These are phyloP conservation scores for Peronospora belbahrii DNA, from an alignment of 352 stramenopile species.

Conservation along the genomic window DNA sequence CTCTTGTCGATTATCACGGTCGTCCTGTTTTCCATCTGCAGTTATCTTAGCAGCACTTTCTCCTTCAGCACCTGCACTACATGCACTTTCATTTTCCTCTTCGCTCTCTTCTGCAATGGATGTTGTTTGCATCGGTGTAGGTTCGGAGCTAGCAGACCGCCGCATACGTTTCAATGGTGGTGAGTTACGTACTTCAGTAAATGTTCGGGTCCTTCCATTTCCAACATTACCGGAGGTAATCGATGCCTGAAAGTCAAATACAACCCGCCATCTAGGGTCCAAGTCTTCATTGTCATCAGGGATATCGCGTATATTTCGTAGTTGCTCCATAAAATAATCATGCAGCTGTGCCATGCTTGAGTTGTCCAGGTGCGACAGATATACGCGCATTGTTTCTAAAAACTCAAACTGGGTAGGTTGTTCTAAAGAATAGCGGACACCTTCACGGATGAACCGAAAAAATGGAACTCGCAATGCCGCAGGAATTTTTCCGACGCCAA, in stretches of 20 bases:
- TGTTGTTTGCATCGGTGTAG: slow-evolving; percentile 25
- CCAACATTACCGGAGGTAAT: slow-evolving; percentile 15
- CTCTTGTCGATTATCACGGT: slow-evolving; percentile 14
- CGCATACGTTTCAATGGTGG: slow-evolving; percentile 29
- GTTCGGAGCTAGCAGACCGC: slow-evolving; percentile 28
- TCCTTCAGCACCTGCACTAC: not conserved
- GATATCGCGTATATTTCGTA: slow-evolving; percentile 38
- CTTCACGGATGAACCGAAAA: slow-evolving; percentile 77
- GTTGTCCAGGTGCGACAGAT: slow-evolving; percentile 64
- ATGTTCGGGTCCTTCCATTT: slow-evolving; percentile 11
- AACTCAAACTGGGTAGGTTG: slow-evolving; percentile 53
- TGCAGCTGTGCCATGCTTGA: slow-evolving; percentile 53
- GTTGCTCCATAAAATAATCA: slow-evolving; percentile 57
- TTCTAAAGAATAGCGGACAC: slow-evolving; percentile 65
- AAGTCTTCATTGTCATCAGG: slow-evolving; percentile 36
- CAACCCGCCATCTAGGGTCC: slow-evolving; percentile 37
- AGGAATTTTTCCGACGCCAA: slow-evolving; percentile 70
- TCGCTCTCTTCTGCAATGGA: slow-evolving; percentile 31
- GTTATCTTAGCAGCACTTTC: slow-evolving; percentile 1
- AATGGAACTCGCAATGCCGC: slow-evolving; percentile 61
- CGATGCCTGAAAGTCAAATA: slow-evolving; percentile 64
- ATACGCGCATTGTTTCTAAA: slow-evolving; percentile 56
- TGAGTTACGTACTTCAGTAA: slow-evolving; percentile 12
- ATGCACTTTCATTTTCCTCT: slow-evolving; percentile 7
- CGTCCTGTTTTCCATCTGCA: slow-evolving; percentile 4